Base-by-base conservation (phyloP, 495 filamentous ascomycete genomes). In the Hyphodiscus hymeniophilus region DNA sequence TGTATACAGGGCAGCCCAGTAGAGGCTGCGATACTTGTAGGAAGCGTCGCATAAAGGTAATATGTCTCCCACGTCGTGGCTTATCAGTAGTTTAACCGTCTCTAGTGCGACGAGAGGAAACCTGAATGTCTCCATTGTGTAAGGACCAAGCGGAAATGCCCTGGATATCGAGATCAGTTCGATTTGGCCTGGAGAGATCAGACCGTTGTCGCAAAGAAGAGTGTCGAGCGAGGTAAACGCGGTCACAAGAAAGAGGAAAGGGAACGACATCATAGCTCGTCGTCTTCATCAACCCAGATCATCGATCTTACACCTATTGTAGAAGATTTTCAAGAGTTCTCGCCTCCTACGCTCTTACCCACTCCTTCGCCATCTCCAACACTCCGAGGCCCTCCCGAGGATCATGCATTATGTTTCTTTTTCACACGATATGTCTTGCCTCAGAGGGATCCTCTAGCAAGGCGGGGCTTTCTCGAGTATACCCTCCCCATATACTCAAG, bases 161-260 rank as follows among this genome's bases (percentile, higher is more conserved):
- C 48, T 11, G 39, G 23, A 7, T 52, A 52, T 33, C 30, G 30
- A 18, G 35, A 52, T 26, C 15, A 36, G 22, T 52, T 46, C 42
- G 49, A 52, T 21, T 18, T 52, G 18, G 49, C 49, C 18, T 52
- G 36, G 49, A 40, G 49, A 52, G 42, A 52, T 31, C 42, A 52
- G 43, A 52, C 49, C 7, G 24, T n/a, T 1, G 34, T 52, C n/a
- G 49, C 49, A 1, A 20, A 47, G 22, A 52, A 46, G 24, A 45
- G 35, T 20, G 49, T 52, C 13, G 15, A 44, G 47, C 38, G 40
- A 10, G 4, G 47, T 21, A 44, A 35, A 18, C 47, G 40, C 3
- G 13, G 39, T 21, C 35, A 35, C 17, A 6, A 45, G 26, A 45
- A 45, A 11, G 12, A n/a, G 3, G 15, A 24, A 30, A 16, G 17